Percentiles rank a stretch among this genome's conserved stretches.
phyloP scores from a whole-genome alignment of 1,284 basidiomycete species.

The Inonotus obliquus region DNA sequence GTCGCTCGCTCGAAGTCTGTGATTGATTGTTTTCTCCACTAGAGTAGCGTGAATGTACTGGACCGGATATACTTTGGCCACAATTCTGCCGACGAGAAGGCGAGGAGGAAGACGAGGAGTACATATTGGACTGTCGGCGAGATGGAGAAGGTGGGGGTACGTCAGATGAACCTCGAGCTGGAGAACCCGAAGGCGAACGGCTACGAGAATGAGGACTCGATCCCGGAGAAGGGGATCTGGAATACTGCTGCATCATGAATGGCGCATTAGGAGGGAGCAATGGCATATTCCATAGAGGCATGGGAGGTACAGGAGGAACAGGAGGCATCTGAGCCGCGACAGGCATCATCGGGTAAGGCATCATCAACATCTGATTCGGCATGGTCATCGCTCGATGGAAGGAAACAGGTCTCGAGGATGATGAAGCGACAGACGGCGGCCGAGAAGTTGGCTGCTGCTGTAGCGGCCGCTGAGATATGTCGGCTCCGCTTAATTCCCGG shows the following conservation, averaged over 20 bases:
- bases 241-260: conserved; percentile 61
- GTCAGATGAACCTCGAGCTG: not conserved
- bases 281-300: conserved; percentile 40
- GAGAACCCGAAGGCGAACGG: conserved; percentile 9
- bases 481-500: not conserved
- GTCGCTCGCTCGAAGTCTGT: not conserved
- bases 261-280: conserved; percentile 69
- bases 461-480: not conserved
- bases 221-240: conserved; percentile 16
- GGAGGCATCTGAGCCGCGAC: not conserved
- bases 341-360: conserved; percentile 8
- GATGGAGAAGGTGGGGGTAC: not conserved
- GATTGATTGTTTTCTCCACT: not conserved
- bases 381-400: not conserved
- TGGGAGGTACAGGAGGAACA: conserved; percentile 27
- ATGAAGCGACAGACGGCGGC: conserved; percentile 4
- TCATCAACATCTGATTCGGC: not conserved
- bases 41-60: not conserved
- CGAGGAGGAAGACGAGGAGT: not conserved
- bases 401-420: conserved; percentile 2
- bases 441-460: conserved; percentile 1
- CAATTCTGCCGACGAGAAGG: not conserved
- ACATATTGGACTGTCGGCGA: not conserved
- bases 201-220: conserved; percentile 8
- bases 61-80: not conserved